phyloP scores from a whole-genome alignment of 2,329 filamentous ascomycete species.

The Torrubiella hemipterigena region DNA sequence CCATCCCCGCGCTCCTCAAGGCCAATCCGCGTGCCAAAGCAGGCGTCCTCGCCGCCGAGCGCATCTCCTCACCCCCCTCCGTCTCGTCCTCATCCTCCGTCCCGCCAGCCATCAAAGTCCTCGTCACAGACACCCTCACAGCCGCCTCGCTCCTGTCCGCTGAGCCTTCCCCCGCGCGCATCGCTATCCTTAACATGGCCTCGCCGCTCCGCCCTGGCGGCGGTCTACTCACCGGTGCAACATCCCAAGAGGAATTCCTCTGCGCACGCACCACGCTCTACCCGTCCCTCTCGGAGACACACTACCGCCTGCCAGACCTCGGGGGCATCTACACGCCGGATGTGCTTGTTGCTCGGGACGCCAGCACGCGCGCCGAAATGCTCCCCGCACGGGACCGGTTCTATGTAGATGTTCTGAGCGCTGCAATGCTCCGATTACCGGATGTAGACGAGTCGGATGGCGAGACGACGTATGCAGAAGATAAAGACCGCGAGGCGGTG shows the following conservation, averaged over 20 bases:
- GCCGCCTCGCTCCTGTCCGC: not conserved
- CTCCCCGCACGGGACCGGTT: constrained; percentile 36
- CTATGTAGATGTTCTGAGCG: constrained; percentile 46
- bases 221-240: constrained; percentile 46
- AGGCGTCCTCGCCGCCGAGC: not conserved
- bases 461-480: constrained; percentile 23
- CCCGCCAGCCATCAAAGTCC: not conserved
- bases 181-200: constrained; percentile 51
- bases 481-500: constrained; percentile 37
- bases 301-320: constrained; percentile 47
- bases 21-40: not conserved
- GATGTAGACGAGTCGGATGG: constrained; percentile 29
- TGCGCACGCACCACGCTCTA: constrained; percentile 49
- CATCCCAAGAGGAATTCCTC: constrained; percentile 49
- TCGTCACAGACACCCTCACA: not conserved
- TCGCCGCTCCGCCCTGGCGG: constrained; percentile 49
- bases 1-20: not conserved
- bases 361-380: constrained; percentile 20
- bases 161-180: constrained; percentile 8
- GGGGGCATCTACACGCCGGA: constrained; percentile 45
- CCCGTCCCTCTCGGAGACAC: constrained; percentile 43
- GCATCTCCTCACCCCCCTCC: too few species aligned
- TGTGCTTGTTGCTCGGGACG: constrained; percentile 43
- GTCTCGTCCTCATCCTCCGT: not conserved
- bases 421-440: constrained; percentile 46